Base-by-base conservation (phyloP, 331 rosid species). In the Malus hybrid region DNA sequence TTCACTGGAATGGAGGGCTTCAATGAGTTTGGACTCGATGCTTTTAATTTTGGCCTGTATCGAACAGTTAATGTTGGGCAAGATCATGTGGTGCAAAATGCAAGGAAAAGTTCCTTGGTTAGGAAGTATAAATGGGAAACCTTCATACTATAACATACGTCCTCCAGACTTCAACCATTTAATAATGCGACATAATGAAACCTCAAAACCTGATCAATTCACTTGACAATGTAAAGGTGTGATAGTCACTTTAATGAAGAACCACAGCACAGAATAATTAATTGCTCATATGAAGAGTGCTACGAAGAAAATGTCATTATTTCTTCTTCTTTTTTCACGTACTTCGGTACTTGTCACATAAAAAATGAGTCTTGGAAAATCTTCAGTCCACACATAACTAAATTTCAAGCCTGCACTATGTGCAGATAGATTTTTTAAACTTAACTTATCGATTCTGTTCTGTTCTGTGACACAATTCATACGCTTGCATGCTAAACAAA, bases 1-100 rank as follows among this genome's bases (percentile, higher is more conserved):
- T 73, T 82, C 83, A 12, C 79, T 80, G 50, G 82, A 79, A 65
- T 71, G 80, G 79, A 76, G 74, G 64, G 90, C 82, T 73, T 88
- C 99, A 74, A 65, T 87, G 77, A 90, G 86, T 76, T 89, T 86
- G 44, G 88, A 81, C 87, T 92, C 97, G 42, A 95, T 84, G 81
- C 81, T 85, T 77, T 57, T 86, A 33, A 92, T 83, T 81, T 90
- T 84, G 61, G 68, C 92, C 99, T 95, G 82, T 62, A 77, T 36
- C 81, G 77, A 71, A 69, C 73, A 79, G 73, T 57, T 70, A 73
- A 79, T 52, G 71, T 55, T 74, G 70, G 74, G 79, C 67, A 80
- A 63, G 32, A 54, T 56, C 70, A 31, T 36, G 55, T 62, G 50
- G 71, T 78, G 59, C 75, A 79, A 77, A 63, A 46, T 27, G 69